Evolutionary conservation across 2,329 filamentous ascomycete genomes (phyloP), one percentile per base, ranked within the genome.

Genomic region (Penicillium sp.): DNA sequence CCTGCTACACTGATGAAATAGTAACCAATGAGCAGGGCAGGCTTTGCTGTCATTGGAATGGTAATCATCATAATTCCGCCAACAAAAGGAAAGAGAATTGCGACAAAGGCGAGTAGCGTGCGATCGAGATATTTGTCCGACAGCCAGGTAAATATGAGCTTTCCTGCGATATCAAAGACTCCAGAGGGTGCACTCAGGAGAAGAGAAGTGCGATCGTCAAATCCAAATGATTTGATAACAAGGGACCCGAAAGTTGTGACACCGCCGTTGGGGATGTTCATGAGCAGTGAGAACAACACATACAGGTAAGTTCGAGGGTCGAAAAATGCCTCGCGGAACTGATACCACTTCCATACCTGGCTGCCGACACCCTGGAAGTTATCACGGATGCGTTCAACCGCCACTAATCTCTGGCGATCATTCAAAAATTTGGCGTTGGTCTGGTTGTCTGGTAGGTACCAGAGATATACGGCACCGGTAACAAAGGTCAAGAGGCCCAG

Each of bases 1-100:
- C 26, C 57, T 66, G 51, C 70, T 13, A 66, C 69, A 54, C 70
- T 68, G 55, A 69, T 63, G 9, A 72, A 58, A 39, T 73, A 72
- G 4, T 73, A 53, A 7, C 70, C 69, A 7, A 68, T 51, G 59
- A 72, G 65, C 23, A 71, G 66, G 1, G 56, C 66, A 1, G 60
- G 62, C 26, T 72, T 67, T 8, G 55, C 64, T 7, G 53, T 27
- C 23, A 30, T 1, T 21, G 60, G n/a, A 52, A 56, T 30, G 33
- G 46, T 46, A 54, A 64, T 48, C 58, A 64, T 26, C 63, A 49
- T 32, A 39, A 55, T 54, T 9, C 54, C 51, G 8, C 62, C 63
- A 8, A 66, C 48, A 18, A 64, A 58, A 1, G 62, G 63, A 20
- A 65, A 43, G 8, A 56, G 37, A 42, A 62, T 63, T 7, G 61